These are phyloP conservation scores for Chaetomium sp. DNA, from an alignment of 2,329 filamentous ascomycete genomes.

Conservation along the genomic window DNA sequence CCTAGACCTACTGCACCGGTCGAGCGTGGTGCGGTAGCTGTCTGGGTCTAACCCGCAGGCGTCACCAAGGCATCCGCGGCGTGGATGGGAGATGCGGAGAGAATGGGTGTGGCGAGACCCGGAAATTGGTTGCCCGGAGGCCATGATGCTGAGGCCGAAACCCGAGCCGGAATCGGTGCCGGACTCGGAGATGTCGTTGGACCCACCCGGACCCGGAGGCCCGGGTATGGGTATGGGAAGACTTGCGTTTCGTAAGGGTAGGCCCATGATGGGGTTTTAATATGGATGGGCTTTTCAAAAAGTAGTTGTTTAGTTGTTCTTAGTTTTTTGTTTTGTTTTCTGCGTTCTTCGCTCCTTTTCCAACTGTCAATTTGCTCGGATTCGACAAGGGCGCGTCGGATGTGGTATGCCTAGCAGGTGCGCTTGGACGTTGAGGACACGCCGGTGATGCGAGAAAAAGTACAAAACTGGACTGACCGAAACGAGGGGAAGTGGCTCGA, in stretches of 20 bases:
- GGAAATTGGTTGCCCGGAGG: no score
- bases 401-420: slow-evolving; percentile 3
- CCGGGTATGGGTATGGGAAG: not conserved
- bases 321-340: not conserved
- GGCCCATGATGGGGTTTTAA: slow-evolving; percentile 10
- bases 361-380: no score
- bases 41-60: no score
- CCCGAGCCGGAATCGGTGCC: not conserved
- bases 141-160: not conserved
- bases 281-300: not conserved
- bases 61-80: no score
- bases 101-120: no score
- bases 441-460: slow-evolving; percentile 3
- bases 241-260: slow-evolving; percentile 3
- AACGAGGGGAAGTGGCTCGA: not conserved
- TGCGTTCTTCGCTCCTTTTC: no score
- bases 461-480: slow-evolving; percentile 10
- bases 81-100: no score
- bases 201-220: not conserved
- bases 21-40: no score
- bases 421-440: slow-evolving; percentile 4
- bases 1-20: not conserved
- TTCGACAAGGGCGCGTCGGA: no score
- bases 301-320: not conserved
- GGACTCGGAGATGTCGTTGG: not conserved